These are phyloP conservation scores for Tricholoma flavovirens DNA, from an alignment of 768 basidiomycete species.

Conservation along the genomic window DNA sequence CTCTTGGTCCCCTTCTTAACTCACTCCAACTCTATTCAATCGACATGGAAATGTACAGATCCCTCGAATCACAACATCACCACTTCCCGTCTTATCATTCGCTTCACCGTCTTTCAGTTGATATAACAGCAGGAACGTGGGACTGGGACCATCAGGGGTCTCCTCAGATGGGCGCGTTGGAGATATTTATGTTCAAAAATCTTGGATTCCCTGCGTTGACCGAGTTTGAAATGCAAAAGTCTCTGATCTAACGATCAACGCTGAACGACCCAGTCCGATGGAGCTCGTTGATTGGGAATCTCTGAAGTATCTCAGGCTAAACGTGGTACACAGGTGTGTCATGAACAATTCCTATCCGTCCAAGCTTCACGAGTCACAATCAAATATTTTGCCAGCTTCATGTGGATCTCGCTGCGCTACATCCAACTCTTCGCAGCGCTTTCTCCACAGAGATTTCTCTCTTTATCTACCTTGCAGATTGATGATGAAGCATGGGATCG, in stretches of 20 bases:
- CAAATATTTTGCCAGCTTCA: slow-evolving; percentile 4
- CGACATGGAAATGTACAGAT: slow-evolving; percentile 3
- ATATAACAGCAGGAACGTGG: slow-evolving; percentile 18
- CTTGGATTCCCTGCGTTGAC: slow-evolving; percentile 15
- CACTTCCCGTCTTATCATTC: slow-evolving; percentile 5
- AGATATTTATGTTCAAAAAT: slow-evolving; percentile 6
- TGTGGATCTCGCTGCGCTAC: neutral
- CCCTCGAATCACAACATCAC: slow-evolving; percentile 1
- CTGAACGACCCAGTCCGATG: slow-evolving; percentile 8
- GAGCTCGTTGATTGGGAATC: slow-evolving; percentile 11
- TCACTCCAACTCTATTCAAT: slow-evolving; percentile 11
- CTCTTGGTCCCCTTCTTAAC: slow-evolving; percentile 7
- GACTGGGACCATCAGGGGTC: slow-evolving; percentile 14
- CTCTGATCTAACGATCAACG: slow-evolving; percentile 10
- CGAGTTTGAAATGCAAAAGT: slow-evolving; percentile 15
- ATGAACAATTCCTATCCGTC: neutral
- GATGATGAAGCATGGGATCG: slow-evolving; percentile 7
- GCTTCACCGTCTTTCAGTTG: slow-evolving; percentile 12
- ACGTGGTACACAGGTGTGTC: slow-evolving; percentile 10
- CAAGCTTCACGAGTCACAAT: neutral
- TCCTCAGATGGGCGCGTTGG: slow-evolving; percentile 11
- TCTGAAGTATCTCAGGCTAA: slow-evolving; percentile 11
- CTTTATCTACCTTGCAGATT: slow-evolving; percentile 13
- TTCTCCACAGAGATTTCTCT: slow-evolving; percentile 3
- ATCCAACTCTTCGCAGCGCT: slow-evolving; percentile 10